A percentile compares a stretch with the other conserved stretches of the same genome.
phyloP scores from a whole-genome alignment of 345 rosid genomes.

The Eucalyptus decipiens region DNA sequence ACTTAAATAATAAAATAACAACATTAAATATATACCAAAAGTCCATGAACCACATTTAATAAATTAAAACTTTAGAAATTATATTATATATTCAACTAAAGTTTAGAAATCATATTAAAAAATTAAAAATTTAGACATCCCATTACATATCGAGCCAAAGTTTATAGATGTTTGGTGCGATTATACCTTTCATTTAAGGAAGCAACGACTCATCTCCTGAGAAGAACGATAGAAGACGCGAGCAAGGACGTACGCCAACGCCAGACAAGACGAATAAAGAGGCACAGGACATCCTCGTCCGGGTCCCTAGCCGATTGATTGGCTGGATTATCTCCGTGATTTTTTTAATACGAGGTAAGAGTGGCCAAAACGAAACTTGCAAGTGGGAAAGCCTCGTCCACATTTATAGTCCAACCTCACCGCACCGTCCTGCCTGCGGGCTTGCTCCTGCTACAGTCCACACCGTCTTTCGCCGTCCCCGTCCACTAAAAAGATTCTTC shows the following conservation, averaged over 20 bases:
- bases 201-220: neutral
- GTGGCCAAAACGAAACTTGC: neutral
- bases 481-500: neutral
- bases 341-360: neutral
- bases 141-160: rapidly evolving
- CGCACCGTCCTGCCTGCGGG: neutral
- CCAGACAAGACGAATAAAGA: neutral
- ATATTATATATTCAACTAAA: no score
- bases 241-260: neutral
- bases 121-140: rapidly evolving
- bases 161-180: rapidly evolving
- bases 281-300: neutral
- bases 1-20: no score
- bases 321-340: neutral
- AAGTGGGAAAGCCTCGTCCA: neutral
- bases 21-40: rapidly evolving
- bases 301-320: neutral
- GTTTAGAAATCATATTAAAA: no score
- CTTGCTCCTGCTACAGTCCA: neutral
- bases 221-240: neutral
- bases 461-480: neutral
- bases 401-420: neutral
- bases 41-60: rapidly evolving
- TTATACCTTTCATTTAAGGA: no score
- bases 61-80: rapidly evolving